These are phyloP conservation scores for Arthroderma sp. DNA, from an alignment of 2,329 filamentous ascomycete genomes.

Conservation along the genomic window DNA sequence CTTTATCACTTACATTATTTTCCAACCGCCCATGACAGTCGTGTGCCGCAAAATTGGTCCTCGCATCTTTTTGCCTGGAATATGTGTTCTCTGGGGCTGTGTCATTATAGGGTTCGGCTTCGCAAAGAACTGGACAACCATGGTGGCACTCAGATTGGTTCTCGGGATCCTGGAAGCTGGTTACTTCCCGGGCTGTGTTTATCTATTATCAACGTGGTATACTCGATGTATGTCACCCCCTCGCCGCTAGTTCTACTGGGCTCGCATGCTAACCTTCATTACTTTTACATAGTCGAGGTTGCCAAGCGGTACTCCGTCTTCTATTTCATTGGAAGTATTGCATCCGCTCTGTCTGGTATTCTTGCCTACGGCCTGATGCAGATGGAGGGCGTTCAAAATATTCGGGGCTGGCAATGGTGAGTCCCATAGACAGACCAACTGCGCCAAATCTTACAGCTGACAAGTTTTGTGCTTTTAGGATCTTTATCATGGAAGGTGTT, in stretches of 20 bases:
- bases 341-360: conserved; percentile 31
- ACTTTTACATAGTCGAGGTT: conserved; percentile 16
- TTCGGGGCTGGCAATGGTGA: conserved; percentile 17
- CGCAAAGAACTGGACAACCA: conserved; percentile 36
- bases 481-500: conserved; percentile 10
- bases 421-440: neutral
- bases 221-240: conserved; percentile 41
- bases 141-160: conserved; percentile 45
- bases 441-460: too few species aligned
- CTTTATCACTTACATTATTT: conserved; percentile 59
- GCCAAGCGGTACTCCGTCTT: conserved; percentile 30
- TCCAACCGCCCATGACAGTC: conserved; percentile 59
- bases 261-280: neutral
- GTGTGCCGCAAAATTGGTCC: conserved; percentile 52
- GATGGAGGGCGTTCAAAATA: conserved; percentile 15
- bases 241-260: conserved; percentile 5
- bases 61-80: conserved; percentile 17
- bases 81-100: conserved; percentile 14
- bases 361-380: conserved; percentile 22
- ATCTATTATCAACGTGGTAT: conserved; percentile 56
- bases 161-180: conserved; percentile 51
- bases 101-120: conserved; percentile 45
- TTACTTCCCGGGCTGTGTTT: conserved; percentile 54
- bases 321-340: conserved; percentile 32
- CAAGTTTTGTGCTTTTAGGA: neutral